Evolutionary conservation across 257 asterid genomes (phyloP), one percentile per base, ranked within the genome.

Genomic region (Solanum gracilifrons): DNA sequence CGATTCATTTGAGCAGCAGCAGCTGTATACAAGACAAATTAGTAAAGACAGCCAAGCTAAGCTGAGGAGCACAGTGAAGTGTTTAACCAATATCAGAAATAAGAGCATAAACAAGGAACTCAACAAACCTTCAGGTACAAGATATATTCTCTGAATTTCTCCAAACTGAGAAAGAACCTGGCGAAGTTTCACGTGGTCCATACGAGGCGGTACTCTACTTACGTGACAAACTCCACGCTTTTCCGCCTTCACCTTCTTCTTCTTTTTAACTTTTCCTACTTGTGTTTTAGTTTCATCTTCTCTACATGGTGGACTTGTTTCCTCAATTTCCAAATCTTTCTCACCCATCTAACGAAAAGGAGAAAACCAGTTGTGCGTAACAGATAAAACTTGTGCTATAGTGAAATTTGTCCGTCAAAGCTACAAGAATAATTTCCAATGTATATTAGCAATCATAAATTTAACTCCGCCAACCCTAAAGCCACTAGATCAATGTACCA

Each of bases 191-290:
- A 90, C 83, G 23, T 97, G 98, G 84, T 95, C 92, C 99, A 95
- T 94, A 87, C 92, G 98, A 37, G 98, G 99, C 86, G 98, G 99
- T 36, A 95, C 91, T 64, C 99, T 92, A 88, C 98, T 95, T 87
- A 96, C 91, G 87, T 96, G 95, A 90, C 98, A 95, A 87, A 96
- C 93, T 36, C 99, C 99, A 62, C 95, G 95, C 87, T 88, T 93
- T 13, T 46, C 55, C 16, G 18, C 55, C 18, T 46, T 46, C 55
- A 13, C 55, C 55, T 46, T 46, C 55, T 46, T 46, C 55, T 46
- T 94, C 93, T 91, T 92, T 88, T 86, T 95, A 13, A 23, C 87
- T 84, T 91, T 94, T 88, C 79, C 87, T 13, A 85, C 90, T 46
- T 46, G 55, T 46, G 55, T 46, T 46, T 46, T 46, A 46, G 55